Evolutionary conservation across 257 asterid genomes (phyloP).

Genomic region (Eucommia ulmoides): DNA sequence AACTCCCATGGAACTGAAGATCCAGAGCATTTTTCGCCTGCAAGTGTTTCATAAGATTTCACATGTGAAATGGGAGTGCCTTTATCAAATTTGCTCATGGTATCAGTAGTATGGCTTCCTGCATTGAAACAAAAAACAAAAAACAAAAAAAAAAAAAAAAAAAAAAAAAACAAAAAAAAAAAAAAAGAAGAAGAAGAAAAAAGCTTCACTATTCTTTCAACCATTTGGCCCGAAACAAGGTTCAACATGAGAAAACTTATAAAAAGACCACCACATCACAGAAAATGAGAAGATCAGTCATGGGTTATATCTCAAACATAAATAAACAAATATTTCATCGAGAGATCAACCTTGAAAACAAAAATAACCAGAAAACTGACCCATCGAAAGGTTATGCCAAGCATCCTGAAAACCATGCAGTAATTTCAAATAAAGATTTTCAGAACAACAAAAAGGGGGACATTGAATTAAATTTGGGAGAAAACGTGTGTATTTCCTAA

Average conservation of each 20-base stretch:
- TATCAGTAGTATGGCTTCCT: constrained; percentile 27
- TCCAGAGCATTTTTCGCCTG: too few relatives aligned
- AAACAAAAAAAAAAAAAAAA: too few relatives aligned
- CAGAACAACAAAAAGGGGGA: too few relatives aligned
- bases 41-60: neutral
- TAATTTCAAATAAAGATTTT: too few relatives aligned
- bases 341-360: too few relatives aligned
- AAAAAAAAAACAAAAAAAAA: too few relatives aligned
- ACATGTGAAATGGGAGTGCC: constrained; percentile 9
- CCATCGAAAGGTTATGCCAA: neutral
- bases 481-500: too few relatives aligned
- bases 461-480: too few relatives aligned
- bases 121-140: too few relatives aligned
- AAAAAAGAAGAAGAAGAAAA: neutral
- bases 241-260: neutral
- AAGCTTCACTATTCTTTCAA: neutral
- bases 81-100: constrained; percentile 21
- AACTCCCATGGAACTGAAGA: too few relatives aligned
- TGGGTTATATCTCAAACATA: neutral
- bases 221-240: too few relatives aligned
- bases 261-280: neutral
- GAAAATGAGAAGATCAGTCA: neutral
- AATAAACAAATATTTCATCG: neutral
- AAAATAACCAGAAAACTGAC: neutral
- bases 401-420: too few relatives aligned